Conservation (phyloP, 1,284 basidiomycete species). For the Rugosomyces carneus region DNA sequence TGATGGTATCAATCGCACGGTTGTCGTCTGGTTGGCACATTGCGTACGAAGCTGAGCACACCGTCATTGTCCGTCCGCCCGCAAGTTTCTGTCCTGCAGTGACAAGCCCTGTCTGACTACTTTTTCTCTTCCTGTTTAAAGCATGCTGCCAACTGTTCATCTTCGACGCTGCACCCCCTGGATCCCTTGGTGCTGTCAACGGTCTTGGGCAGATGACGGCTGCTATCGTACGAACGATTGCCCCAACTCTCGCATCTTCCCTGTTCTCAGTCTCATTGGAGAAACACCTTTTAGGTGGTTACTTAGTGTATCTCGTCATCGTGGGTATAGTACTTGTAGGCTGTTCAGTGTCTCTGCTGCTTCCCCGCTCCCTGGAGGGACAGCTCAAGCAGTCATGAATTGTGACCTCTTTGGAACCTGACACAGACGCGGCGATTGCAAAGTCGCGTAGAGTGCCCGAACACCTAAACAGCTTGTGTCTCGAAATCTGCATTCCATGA, state of each 20-base stretch:
- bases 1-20: no score
- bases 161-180: conserved; percentile 13
- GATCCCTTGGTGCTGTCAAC: conserved; percentile 22
- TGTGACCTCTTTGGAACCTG: neutral
- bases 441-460: no score
- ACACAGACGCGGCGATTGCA: no score
- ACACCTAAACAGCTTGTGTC: no score
- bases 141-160: conserved; percentile 21
- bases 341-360: conserved; percentile 7
- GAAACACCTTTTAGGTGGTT: conserved; percentile 24
- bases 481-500: no score
- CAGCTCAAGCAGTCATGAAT: conserved; percentile 7
- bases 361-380: conserved; percentile 6
- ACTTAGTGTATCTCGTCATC: conserved; percentile 25
- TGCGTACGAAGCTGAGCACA: no score
- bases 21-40: no score
- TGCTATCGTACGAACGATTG: conserved; percentile 19
- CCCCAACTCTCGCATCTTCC: conserved; percentile 25
- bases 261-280: conserved; percentile 29
- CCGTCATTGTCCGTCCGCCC: no score
- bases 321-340: conserved; percentile 15
- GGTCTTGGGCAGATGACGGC: conserved; percentile 23
- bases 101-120: no score
- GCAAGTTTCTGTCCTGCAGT: no score
- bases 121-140: conserved; percentile 10